A percentile compares a stretch with the other conserved stretches of the same genome.
These are phyloP conservation scores for Silene coronaria DNA, from an alignment of 179 eudicot genomes.

Conservation along the genomic window DNA sequence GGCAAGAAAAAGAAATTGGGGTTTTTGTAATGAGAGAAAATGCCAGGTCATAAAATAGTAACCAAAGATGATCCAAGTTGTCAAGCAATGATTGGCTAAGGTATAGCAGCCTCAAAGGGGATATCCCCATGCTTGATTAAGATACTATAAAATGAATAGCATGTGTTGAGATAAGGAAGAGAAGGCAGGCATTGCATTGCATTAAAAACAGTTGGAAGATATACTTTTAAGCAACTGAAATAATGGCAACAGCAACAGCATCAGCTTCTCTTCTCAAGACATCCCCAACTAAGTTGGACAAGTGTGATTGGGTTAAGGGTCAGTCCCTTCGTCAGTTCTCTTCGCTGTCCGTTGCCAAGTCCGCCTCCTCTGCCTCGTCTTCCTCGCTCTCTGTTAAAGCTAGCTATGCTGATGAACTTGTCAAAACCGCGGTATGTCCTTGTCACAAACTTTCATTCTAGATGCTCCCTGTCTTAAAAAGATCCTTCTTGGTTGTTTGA, in stretches of 20 bases:
- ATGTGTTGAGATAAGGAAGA: slow-evolving; percentile 19
- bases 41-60: slow-evolving; percentile 18
- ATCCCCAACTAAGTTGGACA: slow-evolving; percentile 40
- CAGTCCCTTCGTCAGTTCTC: slow-evolving; percentile 40
- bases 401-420: slow-evolving; percentile 52
- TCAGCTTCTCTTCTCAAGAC: slow-evolving; percentile 49
- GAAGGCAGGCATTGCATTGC: slow-evolving; percentile 8
- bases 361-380: slow-evolving; percentile 24
- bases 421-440: slow-evolving; percentile 51
- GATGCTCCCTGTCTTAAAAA: background rate
- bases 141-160: slow-evolving; percentile 23
- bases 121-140: slow-evolving; percentile 25
- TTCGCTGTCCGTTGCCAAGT: slow-evolving; percentile 27
- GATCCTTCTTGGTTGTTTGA: no score
- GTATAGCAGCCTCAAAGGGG: slow-evolving; percentile 39
- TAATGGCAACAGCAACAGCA: slow-evolving; percentile 21
- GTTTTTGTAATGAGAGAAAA: background rate
- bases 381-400: slow-evolving; percentile 35
- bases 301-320: slow-evolving; percentile 51
- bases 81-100: slow-evolving; percentile 30
- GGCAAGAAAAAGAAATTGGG: background rate
- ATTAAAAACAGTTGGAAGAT: background rate
- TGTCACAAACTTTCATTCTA: background rate
- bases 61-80: slow-evolving; percentile 36
- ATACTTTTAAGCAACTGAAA: background rate